Percentiles rank a stretch among this genome's conserved stretches.
Evolutionary conservation across 2,329 filamentous ascomycete species (phyloP).

Genomic region (Metarhizium brunneum): DNA sequence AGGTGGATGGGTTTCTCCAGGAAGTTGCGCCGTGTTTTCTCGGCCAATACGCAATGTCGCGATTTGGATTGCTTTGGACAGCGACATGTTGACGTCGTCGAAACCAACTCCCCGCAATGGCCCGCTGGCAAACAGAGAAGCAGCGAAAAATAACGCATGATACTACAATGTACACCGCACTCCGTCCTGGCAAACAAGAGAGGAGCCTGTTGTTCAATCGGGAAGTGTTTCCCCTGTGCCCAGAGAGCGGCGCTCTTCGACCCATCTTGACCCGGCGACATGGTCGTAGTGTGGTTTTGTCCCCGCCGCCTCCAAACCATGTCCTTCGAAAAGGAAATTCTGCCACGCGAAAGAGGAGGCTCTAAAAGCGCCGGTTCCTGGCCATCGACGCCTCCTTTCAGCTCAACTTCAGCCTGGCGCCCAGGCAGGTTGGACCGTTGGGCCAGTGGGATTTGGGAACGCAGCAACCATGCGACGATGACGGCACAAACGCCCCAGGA

Average conservation of each 20-base stretch:
- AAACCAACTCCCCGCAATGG: not conserved
- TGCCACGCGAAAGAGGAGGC: not conserved
- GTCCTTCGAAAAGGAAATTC: not conserved
- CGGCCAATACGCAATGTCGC: too few relatives aligned
- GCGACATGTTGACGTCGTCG: too few relatives aligned
- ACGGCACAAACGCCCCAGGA: not conserved
- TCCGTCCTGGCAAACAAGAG: not conserved
- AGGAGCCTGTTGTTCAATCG: not conserved
- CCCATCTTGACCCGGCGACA: not conserved
- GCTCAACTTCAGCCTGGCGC: not conserved
- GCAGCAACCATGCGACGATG: not conserved
- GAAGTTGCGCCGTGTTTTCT: too few relatives aligned
- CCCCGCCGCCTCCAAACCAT: not conserved
- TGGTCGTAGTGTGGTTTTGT: not conserved
- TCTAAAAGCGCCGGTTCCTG: constrained; percentile 3
- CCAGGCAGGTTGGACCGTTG: not conserved
- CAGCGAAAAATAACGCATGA: not conserved
- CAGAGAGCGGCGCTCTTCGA: not conserved
- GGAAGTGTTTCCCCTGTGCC: not conserved
- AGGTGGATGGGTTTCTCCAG: not conserved
- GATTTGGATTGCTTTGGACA: too few relatives aligned
- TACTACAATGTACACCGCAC: too few relatives aligned
- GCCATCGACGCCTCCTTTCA: not conserved
- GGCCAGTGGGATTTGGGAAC: not conserved
- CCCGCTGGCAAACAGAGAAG: not conserved